Evolutionary conservation across 805 yeast species (phyloP).

Genomic region (Hanseniaspora jakobsenii): DNA sequence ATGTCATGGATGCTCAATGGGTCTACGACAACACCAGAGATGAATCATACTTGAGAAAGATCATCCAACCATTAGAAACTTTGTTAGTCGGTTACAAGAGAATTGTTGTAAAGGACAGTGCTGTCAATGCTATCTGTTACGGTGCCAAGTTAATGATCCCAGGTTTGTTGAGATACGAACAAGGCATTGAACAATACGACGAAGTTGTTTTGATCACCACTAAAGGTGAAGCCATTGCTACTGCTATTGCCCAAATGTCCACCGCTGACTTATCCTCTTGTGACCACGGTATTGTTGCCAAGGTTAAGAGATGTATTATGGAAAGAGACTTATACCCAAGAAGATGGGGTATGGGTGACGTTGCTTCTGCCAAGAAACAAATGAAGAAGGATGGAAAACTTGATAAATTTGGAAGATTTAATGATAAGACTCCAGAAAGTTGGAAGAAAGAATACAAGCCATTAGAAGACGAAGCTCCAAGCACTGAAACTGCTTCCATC

Average conservation of each 20-base stretch:
- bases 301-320: constrained; percentile 98
- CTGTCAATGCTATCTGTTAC: constrained; percentile 95
- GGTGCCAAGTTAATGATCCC: constrained; percentile 99
- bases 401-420: constrained; percentile 87
- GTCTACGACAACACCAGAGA: constrained; percentile 93
- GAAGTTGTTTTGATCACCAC: constrained; percentile 97
- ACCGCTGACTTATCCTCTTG: constrained; percentile 92
- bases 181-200: constrained; percentile 91
- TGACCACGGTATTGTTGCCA: constrained; percentile 97
- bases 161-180: constrained; percentile 93
- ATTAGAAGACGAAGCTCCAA: constrained; percentile 39
- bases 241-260: constrained; percentile 97
- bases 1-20: constrained; percentile 97
- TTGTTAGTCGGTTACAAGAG: constrained; percentile 91
- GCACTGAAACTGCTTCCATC: constrained; percentile 25
- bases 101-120: constrained; percentile 86
- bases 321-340: constrained; percentile 98
- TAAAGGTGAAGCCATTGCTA: constrained; percentile 98
- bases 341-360: constrained; percentile 99
- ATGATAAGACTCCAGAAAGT: constrained; percentile 83
- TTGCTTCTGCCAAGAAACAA: constrained; percentile 97
- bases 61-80: constrained; percentile 90
- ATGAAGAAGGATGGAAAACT: constrained; percentile 93
- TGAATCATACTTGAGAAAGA: constrained; percentile 86
- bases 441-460: constrained; percentile 83